These are phyloP conservation scores for Aspergillus mulundensis DNA, from an alignment of 495 filamentous ascomycete genomes.

Conservation along the genomic window DNA sequence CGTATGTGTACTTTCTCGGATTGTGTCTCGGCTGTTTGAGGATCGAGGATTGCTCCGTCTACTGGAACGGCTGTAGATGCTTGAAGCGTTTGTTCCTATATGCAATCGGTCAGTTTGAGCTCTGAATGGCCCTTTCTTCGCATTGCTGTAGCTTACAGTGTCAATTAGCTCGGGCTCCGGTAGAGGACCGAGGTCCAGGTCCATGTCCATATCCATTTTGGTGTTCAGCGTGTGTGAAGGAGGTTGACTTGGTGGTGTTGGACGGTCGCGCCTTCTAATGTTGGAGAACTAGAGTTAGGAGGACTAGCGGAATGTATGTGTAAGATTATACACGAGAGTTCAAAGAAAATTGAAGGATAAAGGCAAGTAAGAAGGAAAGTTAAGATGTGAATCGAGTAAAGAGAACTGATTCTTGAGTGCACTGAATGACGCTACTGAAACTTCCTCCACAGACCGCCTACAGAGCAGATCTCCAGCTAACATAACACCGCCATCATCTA, in stretches of 20 bases:
- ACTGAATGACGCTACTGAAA: neutral
- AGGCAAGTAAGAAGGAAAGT: neutral
- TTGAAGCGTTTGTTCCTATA: constrained; percentile 21
- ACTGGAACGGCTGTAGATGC: constrained; percentile 4
- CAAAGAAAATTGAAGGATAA: neutral
- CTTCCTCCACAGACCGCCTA: constrained; percentile 8
- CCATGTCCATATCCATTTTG: constrained; percentile 76
- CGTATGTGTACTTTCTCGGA: constrained; percentile 71
- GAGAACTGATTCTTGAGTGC: neutral
- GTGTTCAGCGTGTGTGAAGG: constrained; percentile 26
- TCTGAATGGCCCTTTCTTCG: neutral
- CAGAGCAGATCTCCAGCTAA: neutral
- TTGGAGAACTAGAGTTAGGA: neutral
- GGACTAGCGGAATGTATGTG: neutral
- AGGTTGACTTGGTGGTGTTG: neutral
- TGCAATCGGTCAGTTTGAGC: neutral
- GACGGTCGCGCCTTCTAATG: neutral
- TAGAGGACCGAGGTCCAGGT: constrained; percentile 57
- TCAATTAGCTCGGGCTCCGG: constrained; percentile 39
- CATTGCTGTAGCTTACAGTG: constrained; percentile 23
- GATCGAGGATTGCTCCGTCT: constrained; percentile 24
- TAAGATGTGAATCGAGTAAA: neutral
- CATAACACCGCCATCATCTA: neutral
- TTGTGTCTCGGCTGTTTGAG: constrained; percentile 29
- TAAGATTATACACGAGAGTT: neutral